A percentile compares a stretch with the other conserved stretches of the same genome.
Conservation (phyloP, 805 yeast species). For the Metschnikowia cubensis region DNA sequence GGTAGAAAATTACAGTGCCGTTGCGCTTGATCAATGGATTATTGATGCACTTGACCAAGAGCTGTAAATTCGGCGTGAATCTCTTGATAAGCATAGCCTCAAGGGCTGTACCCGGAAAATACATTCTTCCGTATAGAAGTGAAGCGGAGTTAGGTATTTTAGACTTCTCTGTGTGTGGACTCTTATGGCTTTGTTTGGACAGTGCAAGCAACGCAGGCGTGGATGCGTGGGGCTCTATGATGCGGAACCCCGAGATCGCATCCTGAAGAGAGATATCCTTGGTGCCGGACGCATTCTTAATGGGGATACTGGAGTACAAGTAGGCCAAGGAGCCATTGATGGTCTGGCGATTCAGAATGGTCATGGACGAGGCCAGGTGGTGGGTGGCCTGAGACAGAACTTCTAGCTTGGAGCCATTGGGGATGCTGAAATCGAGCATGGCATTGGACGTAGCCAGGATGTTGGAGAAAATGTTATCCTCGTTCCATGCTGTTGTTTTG, state of each 20-base stretch:
- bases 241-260: constrained; percentile 64
- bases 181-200: background rate
- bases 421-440: constrained; percentile 69
- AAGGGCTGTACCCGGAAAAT: constrained; percentile 78
- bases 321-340: constrained; percentile 84
- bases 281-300: constrained; percentile 50
- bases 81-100: constrained; percentile 83
- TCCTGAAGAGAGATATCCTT: constrained; percentile 55
- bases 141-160: constrained; percentile 20
- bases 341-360: constrained; percentile 57
- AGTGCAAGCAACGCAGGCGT: background rate
- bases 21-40: constrained; percentile 53
- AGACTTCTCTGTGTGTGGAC: background rate
- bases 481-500: constrained; percentile 69
- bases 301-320: constrained; percentile 61
- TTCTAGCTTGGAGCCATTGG: constrained; percentile 60
- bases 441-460: constrained; percentile 67
- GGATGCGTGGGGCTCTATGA: constrained; percentile 44
- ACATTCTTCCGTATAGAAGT: constrained; percentile 79
- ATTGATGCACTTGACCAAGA: constrained; percentile 72
- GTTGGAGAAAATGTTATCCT: constrained; percentile 71
- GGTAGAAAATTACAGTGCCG: constrained; percentile 59
- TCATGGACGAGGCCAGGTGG: constrained; percentile 67
- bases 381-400: constrained; percentile 68
- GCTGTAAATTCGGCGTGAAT: constrained; percentile 54